phyloP scores from a whole-genome alignment of 345 rosid genomes.

The Populus simonii region DNA sequence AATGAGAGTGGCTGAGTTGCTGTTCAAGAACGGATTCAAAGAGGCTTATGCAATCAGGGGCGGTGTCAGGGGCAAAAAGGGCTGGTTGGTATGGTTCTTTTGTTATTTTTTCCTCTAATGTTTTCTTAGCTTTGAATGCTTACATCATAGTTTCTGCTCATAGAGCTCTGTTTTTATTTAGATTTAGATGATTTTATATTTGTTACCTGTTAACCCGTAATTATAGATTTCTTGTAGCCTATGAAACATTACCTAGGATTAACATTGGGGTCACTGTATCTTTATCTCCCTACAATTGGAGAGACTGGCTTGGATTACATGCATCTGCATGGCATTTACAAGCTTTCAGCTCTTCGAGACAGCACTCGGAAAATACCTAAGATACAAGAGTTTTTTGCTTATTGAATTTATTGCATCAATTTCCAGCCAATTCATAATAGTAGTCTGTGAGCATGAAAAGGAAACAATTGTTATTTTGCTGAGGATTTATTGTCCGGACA shows the following conservation, averaged over 20 bases:
- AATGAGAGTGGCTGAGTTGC: constrained; percentile 61
- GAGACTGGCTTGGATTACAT: not conserved
- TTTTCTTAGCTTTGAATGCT: not conserved
- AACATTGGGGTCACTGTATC: too few relatives aligned
- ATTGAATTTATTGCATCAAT: not conserved
- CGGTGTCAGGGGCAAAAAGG: constrained; percentile 82
- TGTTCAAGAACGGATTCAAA: constrained; percentile 72
- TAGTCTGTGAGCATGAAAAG: not conserved
- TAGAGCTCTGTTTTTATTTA: not conserved
- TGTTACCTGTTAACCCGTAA: not conserved
- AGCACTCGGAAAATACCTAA: not conserved
- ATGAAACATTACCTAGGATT: too few relatives aligned
- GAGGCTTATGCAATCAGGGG: constrained; percentile 83
- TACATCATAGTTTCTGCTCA: not conserved
- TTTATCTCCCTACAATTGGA: not conserved
- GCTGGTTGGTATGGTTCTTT: constrained; percentile 77
- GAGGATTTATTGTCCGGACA: not conserved
- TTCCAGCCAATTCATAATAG: not conserved
- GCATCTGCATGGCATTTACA: not conserved
- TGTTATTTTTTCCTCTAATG: not conserved
- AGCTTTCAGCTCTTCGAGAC: not conserved
- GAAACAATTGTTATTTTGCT: not conserved
- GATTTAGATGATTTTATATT: not conserved
- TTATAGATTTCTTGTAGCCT: too few relatives aligned
- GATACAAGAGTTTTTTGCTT: not conserved